A percentile compares a stretch with the other conserved stretches of the same genome.
Evolutionary conservation across 176 grass and related monocot genomes (phyloP).

Genomic region (Cenchrus americanus): DNA sequence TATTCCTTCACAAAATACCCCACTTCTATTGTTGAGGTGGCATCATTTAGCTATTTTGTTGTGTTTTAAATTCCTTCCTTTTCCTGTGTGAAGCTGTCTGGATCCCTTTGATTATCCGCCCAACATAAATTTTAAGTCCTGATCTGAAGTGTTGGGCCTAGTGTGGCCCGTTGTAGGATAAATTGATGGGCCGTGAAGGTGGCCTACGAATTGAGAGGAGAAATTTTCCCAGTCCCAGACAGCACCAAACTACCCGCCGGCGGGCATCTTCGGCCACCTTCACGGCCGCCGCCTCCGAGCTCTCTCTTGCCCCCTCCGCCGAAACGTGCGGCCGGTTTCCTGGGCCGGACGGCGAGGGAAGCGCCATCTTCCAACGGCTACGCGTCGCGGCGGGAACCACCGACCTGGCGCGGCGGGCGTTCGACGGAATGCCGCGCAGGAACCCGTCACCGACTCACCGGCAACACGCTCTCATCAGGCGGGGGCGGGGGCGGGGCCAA

Average conservation of each 20-base stretch:
- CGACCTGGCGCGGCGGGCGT: constrained; percentile 12
- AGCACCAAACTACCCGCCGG: too few relatives aligned
- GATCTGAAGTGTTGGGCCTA: neutral
- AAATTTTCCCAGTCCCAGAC: too few relatives aligned
- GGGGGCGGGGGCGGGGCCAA: constrained; percentile 1
- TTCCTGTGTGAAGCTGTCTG: neutral
- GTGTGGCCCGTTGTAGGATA: neutral
- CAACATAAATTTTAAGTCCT: too few relatives aligned
- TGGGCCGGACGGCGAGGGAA: neutral
- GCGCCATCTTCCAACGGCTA: constrained; percentile 1
- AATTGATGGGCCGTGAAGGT: neutral
- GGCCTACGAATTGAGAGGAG: too few relatives aligned
- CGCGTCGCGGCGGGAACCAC: neutral
- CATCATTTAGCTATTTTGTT: neutral
- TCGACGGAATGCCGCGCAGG: constrained; percentile 45
- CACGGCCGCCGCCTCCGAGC: neutral
- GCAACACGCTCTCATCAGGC: constrained; percentile 51
- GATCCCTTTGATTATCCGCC: too few relatives aligned
- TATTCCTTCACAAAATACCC: neutral
- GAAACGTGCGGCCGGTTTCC: constrained; percentile 6
- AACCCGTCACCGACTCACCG: constrained; percentile 45
- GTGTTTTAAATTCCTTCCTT: neutral
- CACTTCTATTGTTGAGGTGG: neutral
- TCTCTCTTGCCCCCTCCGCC: neutral
- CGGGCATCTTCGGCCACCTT: too few relatives aligned